Conservation (phyloP, 306 rosid genomes). For the Lagenaria siceraria region DNA sequence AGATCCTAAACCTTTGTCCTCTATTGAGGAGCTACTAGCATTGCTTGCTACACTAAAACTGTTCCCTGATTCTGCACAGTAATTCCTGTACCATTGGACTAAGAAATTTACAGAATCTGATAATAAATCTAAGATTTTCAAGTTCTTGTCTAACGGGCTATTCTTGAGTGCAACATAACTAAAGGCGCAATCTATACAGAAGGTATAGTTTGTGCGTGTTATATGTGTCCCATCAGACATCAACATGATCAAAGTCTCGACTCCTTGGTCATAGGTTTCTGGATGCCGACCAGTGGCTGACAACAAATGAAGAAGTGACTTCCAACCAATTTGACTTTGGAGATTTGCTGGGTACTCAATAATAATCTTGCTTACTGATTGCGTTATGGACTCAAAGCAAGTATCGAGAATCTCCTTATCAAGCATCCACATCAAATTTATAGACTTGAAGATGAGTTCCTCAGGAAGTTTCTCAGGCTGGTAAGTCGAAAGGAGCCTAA, state of each 20-base stretch:
- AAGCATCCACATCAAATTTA: conserved; percentile 83
- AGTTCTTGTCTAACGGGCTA: conserved; percentile 70
- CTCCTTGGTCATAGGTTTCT: conserved; percentile 56
- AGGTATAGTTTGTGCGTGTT: conserved; percentile 42
- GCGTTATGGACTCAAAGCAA: conserved; percentile 43
- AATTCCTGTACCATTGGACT: conserved; percentile 51
- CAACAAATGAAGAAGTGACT: conserved; percentile 56
- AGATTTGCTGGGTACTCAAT: conserved; percentile 55
- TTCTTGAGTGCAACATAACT: conserved; percentile 62
- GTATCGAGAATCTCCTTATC: conserved; percentile 75
- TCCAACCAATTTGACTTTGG: conserved; percentile 73
- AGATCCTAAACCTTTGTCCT: conserved; percentile 40
- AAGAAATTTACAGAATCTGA: conserved; percentile 48
- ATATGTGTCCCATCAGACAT: conserved; percentile 43
- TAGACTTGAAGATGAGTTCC: conserved; percentile 79
- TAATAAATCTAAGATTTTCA: conserved; percentile 50
- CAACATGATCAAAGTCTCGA: conserved; percentile 49
- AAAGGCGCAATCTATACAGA: conserved; percentile 62
- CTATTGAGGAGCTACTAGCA: conserved; percentile 42
- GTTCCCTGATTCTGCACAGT: conserved; percentile 44
- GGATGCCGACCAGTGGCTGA: conserved; percentile 57
- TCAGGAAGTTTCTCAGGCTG: conserved; percentile 45
- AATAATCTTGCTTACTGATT: conserved; percentile 40
- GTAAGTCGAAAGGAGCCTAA: conserved; percentile 36
- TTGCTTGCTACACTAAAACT: conserved; percentile 31